These are phyloP conservation scores for Rhodosporidiobolus odoratus DNA, from an alignment of 768 basidiomycete genomes.

Conservation along the genomic window DNA sequence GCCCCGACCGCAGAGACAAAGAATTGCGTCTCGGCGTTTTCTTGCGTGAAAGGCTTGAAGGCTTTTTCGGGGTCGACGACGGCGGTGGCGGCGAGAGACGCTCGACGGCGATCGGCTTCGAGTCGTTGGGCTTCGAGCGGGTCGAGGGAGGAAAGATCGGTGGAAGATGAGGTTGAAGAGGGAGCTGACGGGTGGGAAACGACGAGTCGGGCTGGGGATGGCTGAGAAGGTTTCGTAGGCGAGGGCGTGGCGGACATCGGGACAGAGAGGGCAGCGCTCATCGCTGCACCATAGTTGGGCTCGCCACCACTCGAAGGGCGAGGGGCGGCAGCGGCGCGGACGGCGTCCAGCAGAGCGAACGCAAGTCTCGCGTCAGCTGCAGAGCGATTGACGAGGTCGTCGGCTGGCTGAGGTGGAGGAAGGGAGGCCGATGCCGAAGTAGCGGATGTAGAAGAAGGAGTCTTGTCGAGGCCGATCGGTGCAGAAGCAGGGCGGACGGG, in stretches of 20 bases:
- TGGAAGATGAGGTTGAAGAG: neutral
- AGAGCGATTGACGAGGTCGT: neutral
- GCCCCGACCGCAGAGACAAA: neutral
- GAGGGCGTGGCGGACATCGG: neutral
- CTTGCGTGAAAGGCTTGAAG: neutral
- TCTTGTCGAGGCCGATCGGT: too few relatives aligned
- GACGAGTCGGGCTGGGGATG: neutral
- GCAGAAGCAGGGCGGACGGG: neutral
- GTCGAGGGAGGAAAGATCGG: neutral
- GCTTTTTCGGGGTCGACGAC: constrained; percentile 13
- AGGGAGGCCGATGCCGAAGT: neutral
- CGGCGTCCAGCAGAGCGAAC: constrained; percentile 19
- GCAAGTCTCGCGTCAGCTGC: constrained; percentile 8
- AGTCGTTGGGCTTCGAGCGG: neutral
- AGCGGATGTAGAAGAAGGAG: neutral
- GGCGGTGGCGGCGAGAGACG: neutral
- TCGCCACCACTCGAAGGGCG: neutral
- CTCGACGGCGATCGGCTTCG: constrained; percentile 5
- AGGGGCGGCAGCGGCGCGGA: neutral
- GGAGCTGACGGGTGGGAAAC: neutral
- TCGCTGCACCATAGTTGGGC: neutral
- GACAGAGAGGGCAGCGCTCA: neutral
- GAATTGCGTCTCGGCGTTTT: constrained; percentile 2
- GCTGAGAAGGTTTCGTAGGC: neutral
- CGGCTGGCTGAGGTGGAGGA: neutral